Evolutionary conservation across 495 filamentous ascomycete genomes (phyloP).

Genomic region (Daldinia decipiens): DNA sequence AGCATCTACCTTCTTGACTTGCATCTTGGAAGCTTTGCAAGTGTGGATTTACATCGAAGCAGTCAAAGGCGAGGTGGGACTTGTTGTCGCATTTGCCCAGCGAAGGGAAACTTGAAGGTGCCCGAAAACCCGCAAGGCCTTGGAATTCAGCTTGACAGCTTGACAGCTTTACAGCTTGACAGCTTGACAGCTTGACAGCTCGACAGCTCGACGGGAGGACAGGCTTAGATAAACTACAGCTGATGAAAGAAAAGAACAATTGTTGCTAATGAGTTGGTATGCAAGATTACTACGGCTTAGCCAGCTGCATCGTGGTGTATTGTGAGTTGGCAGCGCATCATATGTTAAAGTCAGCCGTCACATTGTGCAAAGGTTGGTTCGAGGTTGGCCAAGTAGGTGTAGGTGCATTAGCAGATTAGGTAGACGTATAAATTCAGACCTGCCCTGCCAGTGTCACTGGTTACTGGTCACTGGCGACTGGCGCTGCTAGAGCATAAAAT

Average conservation of each 20-base stretch:
- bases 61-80: slow-evolving; percentile 12
- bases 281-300: slow-evolving; percentile 13
- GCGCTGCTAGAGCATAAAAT: slow-evolving; percentile 8
- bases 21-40: slow-evolving; percentile 26
- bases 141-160: background rate
- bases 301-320: slow-evolving; percentile 18
- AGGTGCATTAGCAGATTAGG: background rate
- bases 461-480: background rate
- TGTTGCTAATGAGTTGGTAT: slow-evolving; percentile 1
- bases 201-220: background rate
- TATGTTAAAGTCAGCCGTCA: slow-evolving; percentile 33
- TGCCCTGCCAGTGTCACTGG: background rate
- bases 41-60: slow-evolving; percentile 16
- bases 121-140: slow-evolving; percentile 27
- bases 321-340: slow-evolving; percentile 36
- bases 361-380: slow-evolving; percentile 27
- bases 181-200: background rate
- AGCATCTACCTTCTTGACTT: slow-evolving; percentile 37
- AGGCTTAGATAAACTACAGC: background rate
- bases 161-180: too few species aligned
- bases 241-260: slow-evolving; percentile 11
- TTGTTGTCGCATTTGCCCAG: slow-evolving; percentile 38
- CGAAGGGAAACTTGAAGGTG: slow-evolving; percentile 29
- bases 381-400: slow-evolving; percentile 1
- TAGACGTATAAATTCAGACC: background rate